These are phyloP conservation scores for Ustilago crameri DNA, from an alignment of 1,284 basidiomycete genomes.

Conservation along the genomic window DNA sequence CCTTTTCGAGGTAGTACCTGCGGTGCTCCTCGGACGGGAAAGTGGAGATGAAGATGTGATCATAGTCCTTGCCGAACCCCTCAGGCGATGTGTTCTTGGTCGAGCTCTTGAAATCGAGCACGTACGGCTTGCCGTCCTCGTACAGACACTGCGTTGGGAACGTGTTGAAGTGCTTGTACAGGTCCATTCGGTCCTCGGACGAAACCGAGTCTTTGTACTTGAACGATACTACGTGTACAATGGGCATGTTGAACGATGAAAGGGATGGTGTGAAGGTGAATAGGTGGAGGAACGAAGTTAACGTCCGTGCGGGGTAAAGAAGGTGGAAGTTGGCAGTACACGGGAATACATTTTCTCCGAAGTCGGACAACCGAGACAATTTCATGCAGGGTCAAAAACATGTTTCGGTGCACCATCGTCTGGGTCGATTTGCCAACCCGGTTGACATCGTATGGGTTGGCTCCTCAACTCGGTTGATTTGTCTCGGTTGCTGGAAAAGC, in stretches of 20 bases:
- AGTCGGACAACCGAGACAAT: too few relatives aligned
- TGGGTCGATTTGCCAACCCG: too few relatives aligned
- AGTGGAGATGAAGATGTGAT: constrained; percentile 51
- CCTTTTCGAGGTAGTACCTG: constrained; percentile 46
- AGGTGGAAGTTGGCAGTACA: too few relatives aligned
- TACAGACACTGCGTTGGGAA: constrained; percentile 24
- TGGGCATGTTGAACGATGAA: constrained; percentile 25
- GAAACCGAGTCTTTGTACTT: constrained; percentile 37
- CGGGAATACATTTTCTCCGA: too few relatives aligned
- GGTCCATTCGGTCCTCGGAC: constrained; percentile 11
- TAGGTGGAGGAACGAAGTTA: too few relatives aligned
- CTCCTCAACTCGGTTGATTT: too few relatives aligned
- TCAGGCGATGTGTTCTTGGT: constrained; percentile 44
- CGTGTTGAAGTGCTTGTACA: constrained; percentile 34
- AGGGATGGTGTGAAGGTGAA: too few relatives aligned
- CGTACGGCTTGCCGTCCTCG: constrained; percentile 38
- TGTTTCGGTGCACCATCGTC: too few relatives aligned
- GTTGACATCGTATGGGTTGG: too few relatives aligned
- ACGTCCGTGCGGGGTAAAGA: too few relatives aligned
- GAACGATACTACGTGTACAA: constrained; percentile 54
- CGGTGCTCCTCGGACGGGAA: constrained; percentile 39
- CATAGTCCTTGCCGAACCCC: constrained; percentile 45
- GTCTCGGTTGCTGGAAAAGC: too few relatives aligned
- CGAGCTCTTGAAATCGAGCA: constrained; percentile 45
- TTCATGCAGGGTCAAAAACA: too few relatives aligned